Base-by-base conservation (phyloP, 345 rosid species). In the Salix koriyanagi region DNA sequence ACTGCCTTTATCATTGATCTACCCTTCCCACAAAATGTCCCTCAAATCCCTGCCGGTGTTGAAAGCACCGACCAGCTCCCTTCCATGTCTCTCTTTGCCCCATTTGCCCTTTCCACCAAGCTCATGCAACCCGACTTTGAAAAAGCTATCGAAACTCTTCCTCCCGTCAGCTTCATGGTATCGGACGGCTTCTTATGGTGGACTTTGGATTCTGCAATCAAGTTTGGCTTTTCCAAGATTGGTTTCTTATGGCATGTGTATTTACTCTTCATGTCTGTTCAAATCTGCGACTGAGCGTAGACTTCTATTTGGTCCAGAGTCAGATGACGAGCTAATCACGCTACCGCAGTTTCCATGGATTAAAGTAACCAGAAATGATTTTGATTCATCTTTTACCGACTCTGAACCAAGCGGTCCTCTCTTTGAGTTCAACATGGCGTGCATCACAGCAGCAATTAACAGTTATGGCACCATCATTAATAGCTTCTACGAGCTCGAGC, bases 121-220 rank as follows among this genome's bases (percentile, higher is more conserved):
- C 81, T 58, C 70, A 88, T 94, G 86, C 91, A 89, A 69, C 87
- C 91, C 0, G 69, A 76, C 61, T 85, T 91, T 54, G 94, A 92
- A 72, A 77, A 61, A 1, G 74, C 79, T 23, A 83, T 92, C 12
- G 76, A 80, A 54, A 74, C 34, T 37, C 85, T 88, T 41, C 87
- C 88, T 15, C 74, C 56, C 19, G 89, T 85, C 12, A 86, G 82
- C 21, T 87, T 92, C 82, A 78, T 92, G 73, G 90, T 91, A 15
- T 86, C 94, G 2, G 97, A 92, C 61, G 85, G 86, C 3, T 91
- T 94, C 79, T 86, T 94, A 4, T 94, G 93, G 93, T 94, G 97
- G 98, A 88, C 90, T 7, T 69, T 81, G 7, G 94, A 94, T 9
- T 86, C 92, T 19, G 91, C 98, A 7, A 72, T 76, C 1, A 91